Conservation (phyloP, 768 basidiomycete genomes). For the Ramaria sp. region DNA sequence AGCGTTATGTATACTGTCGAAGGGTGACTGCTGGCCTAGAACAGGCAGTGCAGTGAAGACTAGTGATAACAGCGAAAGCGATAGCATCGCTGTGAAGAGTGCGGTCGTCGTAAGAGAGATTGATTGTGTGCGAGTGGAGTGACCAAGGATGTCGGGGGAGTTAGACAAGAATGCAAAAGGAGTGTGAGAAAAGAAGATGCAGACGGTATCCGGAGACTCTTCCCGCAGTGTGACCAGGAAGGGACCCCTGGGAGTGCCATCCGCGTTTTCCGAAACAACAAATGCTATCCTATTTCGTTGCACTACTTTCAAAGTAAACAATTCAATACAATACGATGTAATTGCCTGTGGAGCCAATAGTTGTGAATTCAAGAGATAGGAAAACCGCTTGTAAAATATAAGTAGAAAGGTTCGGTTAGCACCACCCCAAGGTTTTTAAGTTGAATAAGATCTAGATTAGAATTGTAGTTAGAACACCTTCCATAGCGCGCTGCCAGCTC, state of each 20-base stretch:
- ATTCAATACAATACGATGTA: too few relatives aligned
- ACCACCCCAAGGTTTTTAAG: too few relatives aligned
- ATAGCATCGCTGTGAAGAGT: not conserved
- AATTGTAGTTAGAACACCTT: too few relatives aligned
- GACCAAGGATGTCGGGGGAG: not conserved
- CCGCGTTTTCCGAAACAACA: not conserved
- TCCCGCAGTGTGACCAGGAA: not conserved
- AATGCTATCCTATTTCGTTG: too few relatives aligned
- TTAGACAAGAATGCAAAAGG: not conserved
- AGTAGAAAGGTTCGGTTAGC: too few relatives aligned
- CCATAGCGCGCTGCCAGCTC: too few relatives aligned
- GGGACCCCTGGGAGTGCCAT: not conserved
- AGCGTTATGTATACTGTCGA: conserved; percentile 35
- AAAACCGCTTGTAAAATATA: too few relatives aligned
- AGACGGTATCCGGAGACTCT: not conserved
- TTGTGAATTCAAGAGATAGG: too few relatives aligned
- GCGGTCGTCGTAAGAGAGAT: not conserved
- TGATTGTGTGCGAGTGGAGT: not conserved
- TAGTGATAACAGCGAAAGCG: not conserved
- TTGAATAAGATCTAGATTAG: too few relatives aligned
- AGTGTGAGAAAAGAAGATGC: not conserved
- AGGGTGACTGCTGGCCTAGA: conserved; percentile 1
- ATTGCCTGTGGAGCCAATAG: too few relatives aligned
- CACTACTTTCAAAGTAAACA: too few relatives aligned
- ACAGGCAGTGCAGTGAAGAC: not conserved